Evolutionary conservation across 345 rosid genomes (phyloP).

Genomic region (Populus tremula): DNA sequence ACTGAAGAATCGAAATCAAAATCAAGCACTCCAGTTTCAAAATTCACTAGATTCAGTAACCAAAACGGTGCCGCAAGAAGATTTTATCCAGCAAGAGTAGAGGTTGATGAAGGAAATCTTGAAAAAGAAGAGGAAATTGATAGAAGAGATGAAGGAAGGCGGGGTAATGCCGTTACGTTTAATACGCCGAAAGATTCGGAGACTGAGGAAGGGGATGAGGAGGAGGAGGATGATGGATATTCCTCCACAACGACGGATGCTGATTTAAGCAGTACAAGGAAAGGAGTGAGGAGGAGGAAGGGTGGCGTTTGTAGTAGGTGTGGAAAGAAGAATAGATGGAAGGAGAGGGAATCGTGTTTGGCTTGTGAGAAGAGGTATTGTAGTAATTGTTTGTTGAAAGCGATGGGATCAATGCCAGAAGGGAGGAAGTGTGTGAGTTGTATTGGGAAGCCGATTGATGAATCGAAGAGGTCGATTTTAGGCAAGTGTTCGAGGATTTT

Average conservation of each 20-base stretch:
- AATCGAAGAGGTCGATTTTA: constrained; percentile 37
- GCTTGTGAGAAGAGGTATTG: constrained; percentile 62
- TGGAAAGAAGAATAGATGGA: constrained; percentile 41
- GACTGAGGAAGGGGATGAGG: constrained; percentile 19
- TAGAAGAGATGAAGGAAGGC: neutral
- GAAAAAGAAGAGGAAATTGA: neutral
- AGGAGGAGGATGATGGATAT: constrained; percentile 26
- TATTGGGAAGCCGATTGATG: constrained; percentile 54
- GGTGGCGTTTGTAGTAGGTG: constrained; percentile 51
- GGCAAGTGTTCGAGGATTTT: constrained; percentile 55
- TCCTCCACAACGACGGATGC: constrained; percentile 6
- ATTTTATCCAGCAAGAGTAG: neutral
- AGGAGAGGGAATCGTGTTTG: constrained; percentile 50
- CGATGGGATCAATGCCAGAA: constrained; percentile 80
- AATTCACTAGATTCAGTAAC: constrained; percentile 23
- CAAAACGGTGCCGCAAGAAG: neutral
- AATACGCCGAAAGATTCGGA: constrained; percentile 36
- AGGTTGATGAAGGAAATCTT: neutral
- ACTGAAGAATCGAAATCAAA: constrained; percentile 14
- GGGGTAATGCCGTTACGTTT: constrained; percentile 31
- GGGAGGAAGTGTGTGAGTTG: constrained; percentile 68
- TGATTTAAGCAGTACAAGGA: neutral
- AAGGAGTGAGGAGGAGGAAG: constrained; percentile 2
- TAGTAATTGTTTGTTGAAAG: constrained; percentile 55
- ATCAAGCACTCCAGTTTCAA: constrained; percentile 22